Conservation (phyloP, 2,329 filamentous ascomycete genomes). For the Apiospora phragmitis region DNA sequence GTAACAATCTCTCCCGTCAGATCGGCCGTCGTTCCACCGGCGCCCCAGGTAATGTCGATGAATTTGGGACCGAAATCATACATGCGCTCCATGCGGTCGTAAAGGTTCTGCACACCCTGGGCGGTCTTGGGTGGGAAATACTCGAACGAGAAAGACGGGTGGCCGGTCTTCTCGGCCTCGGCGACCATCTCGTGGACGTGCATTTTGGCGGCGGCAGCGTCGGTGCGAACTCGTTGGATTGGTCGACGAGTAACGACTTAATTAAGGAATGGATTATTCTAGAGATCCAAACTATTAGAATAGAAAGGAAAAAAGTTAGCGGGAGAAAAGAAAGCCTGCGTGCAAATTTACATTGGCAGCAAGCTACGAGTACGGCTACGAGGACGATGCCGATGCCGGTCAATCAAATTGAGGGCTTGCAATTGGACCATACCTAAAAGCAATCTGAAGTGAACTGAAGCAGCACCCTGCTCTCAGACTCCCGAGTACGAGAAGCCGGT, state of each 20-base stretch:
- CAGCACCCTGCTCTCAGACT: neutral
- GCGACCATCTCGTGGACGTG: conserved; percentile 92
- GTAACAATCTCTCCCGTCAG: conserved; percentile 97
- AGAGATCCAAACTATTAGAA: neutral
- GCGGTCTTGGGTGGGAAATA: conserved; percentile 99
- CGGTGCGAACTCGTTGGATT: neutral
- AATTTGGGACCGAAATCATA: conserved; percentile 91
- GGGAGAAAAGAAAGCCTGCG: neutral
- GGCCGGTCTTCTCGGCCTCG: conserved; percentile 74
- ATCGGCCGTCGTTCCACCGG: conserved; percentile 86
- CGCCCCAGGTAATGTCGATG: conserved; percentile 98
- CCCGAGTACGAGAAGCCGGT: neutral
- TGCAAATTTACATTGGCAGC: neutral
- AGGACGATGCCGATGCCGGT: conserved; percentile 1
- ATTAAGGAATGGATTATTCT: neutral
- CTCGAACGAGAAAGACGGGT: conserved; percentile 96
- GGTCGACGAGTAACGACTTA: neutral
- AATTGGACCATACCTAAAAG: neutral
- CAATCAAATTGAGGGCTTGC: neutral
- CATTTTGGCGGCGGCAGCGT: conserved; percentile 60
- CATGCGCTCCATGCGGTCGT: conserved; percentile 99
- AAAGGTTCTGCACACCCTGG: conserved; percentile 97
- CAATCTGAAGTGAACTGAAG: neutral
- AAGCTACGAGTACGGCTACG: neutral
- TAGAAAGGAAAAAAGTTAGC: neutral